A percentile compares a stretch with the other conserved stretches of the same genome.
Conservation (phyloP, 2,329 filamentous ascomycete species). For the Colletotrichum melonis region DNA sequence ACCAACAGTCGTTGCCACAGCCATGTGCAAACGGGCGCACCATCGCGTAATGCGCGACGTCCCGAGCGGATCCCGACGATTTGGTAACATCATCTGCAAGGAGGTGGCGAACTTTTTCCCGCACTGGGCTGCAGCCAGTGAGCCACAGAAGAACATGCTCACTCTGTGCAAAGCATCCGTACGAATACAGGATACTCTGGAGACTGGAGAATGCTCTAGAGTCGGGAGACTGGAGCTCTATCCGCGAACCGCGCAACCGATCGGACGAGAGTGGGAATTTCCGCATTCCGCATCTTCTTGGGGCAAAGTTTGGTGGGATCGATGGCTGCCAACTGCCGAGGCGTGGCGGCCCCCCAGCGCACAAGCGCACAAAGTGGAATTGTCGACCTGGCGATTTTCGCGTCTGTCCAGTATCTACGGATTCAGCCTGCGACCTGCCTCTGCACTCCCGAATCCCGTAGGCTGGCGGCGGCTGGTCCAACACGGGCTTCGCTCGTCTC, state of each 20-base stretch:
- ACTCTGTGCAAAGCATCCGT: background rate
- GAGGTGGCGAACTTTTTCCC: slow-evolving; percentile 15
- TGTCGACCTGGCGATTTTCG: background rate
- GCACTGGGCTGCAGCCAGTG: background rate
- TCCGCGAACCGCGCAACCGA: background rate
- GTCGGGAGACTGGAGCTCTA: slow-evolving; percentile 4
- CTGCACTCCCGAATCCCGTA: background rate
- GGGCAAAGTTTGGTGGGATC: background rate
- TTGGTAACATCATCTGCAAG: slow-evolving; percentile 28
- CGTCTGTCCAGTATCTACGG: background rate
- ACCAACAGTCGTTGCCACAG: background rate
- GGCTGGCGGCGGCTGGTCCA: background rate
- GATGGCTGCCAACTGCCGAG: slow-evolving; percentile 7
- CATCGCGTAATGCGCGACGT: slow-evolving; percentile 25
- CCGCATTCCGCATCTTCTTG: background rate
- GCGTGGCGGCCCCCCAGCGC: background rate
- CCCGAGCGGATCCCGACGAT: slow-evolving; percentile 31
- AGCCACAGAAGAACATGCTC: background rate
- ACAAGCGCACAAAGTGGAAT: background rate
- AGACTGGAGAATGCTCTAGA: background rate
- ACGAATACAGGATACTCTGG: background rate
- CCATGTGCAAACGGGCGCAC: slow-evolving; percentile 24
- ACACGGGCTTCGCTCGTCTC: slow-evolving; percentile 6
- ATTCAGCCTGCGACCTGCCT: background rate
- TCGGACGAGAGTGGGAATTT: background rate